A percentile compares a stretch with the other conserved stretches of the same genome.
Conservation (phyloP, 495 filamentous ascomycete species). For the Aspergillus nanangensis region DNA sequence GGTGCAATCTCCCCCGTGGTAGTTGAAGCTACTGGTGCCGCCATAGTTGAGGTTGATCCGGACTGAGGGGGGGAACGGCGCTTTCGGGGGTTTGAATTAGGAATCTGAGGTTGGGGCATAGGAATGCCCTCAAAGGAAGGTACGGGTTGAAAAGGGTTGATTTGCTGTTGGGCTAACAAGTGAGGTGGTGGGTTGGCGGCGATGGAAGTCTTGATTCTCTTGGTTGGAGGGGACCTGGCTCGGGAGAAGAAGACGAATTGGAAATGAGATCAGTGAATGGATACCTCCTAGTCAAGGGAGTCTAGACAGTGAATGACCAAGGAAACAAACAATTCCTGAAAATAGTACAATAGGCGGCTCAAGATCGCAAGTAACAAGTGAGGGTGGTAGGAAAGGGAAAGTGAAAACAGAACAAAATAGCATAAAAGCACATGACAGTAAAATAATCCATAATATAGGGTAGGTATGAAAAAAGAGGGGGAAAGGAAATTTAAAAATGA, state of each 20-base stretch:
- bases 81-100: conserved; percentile 39
- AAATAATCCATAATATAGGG: conserved; percentile 9
- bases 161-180: conserved; percentile 40
- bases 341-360: neutral
- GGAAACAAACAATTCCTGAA: neutral
- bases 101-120: conserved; percentile 33
- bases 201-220: conserved; percentile 40
- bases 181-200: conserved; percentile 33
- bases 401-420: conserved; percentile 1
- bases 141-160: conserved; percentile 37
- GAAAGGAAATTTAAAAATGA: conserved; percentile 1
- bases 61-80: conserved; percentile 37
- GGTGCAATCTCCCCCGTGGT: conserved; percentile 25
- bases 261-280: no score
- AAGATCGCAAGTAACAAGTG: conserved; percentile 1
- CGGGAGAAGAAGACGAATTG: conserved; percentile 4
- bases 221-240: conserved; percentile 38
- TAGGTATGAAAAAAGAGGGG: conserved; percentile 2
- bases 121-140: conserved; percentile 38
- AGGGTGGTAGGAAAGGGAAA: neutral
- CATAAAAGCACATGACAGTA: conserved; percentile 11
- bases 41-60: conserved; percentile 32
- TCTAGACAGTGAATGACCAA: neutral
- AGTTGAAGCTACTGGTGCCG: conserved; percentile 20
- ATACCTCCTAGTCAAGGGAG: no score